These are phyloP conservation scores for Populus simonii DNA, from an alignment of 345 rosid species.

Conservation along the genomic window DNA sequence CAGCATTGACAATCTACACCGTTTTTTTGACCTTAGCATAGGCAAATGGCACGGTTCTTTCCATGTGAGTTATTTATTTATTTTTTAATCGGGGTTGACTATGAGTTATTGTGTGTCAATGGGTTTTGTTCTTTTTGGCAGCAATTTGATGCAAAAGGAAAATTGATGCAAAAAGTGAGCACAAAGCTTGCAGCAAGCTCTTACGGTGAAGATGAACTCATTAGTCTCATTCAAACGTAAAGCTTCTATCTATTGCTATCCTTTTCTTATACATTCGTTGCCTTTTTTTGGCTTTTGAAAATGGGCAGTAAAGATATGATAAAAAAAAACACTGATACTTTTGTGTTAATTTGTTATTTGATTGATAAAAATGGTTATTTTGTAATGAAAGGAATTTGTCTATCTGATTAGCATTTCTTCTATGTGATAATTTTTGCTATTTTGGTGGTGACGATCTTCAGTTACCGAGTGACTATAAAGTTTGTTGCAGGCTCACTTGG, in stretches of 20 bases:
- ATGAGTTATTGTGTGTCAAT: neutral
- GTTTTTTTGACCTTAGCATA: constrained; percentile 56
- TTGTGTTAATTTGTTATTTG: too few relatives aligned
- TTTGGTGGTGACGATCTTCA: too few relatives aligned
- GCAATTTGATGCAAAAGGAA: constrained; percentile 85
- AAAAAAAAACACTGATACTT: neutral
- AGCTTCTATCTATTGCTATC: neutral
- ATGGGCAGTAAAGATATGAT: too few relatives aligned
- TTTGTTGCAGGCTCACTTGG: too few relatives aligned
- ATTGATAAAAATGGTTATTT: too few relatives aligned
- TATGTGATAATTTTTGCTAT: too few relatives aligned
- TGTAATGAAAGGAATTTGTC: too few relatives aligned
- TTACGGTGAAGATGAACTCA: constrained; percentile 85
- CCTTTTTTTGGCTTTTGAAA: neutral
- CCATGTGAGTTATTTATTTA: constrained; percentile 34
- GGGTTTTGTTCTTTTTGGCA: constrained; percentile 28
- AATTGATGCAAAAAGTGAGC: constrained; percentile 58
- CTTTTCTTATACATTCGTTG: neutral
- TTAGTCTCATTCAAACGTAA: constrained; percentile 93
- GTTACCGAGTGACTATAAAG: too few relatives aligned
- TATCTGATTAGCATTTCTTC: too few relatives aligned
- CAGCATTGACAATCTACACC: constrained; percentile 66
- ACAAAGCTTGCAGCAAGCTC: constrained; percentile 71
- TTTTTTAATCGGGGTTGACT: neutral
- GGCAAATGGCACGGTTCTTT: constrained; percentile 91